phyloP scores from a whole-genome alignment of 2,329 filamentous ascomycete genomes.

The Penicillium decumbens region DNA sequence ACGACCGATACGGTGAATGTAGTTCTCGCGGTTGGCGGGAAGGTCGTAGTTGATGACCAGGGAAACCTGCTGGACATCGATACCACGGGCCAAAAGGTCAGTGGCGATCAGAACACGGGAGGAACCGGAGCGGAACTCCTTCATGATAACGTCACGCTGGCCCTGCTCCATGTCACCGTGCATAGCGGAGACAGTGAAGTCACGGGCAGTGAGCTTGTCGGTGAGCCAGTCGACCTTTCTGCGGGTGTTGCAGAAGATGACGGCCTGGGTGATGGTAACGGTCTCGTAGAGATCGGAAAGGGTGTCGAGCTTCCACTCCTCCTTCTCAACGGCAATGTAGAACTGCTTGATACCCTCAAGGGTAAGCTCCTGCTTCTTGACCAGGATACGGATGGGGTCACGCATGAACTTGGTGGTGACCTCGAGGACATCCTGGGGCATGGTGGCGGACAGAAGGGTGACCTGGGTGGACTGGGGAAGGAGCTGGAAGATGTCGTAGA shows the following conservation, averaged over 20 bases:
- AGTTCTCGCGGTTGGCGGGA: constrained; percentile 98
- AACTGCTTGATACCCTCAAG: constrained; percentile 97
- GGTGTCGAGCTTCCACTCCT: constrained; percentile 99
- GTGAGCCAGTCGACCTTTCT: constrained; percentile 99
- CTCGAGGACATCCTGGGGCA: constrained; percentile 95
- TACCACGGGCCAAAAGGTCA: constrained; percentile 96
- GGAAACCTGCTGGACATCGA: constrained; percentile 97
- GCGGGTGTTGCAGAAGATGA: constrained; percentile 99
- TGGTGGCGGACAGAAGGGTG: constrained; percentile 93
- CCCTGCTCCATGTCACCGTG: constrained; percentile 99
- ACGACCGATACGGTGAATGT: constrained; percentile 96
- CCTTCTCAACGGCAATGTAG: constrained; percentile 98
- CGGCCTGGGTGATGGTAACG: constrained; percentile 94
- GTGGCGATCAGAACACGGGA: constrained; percentile 95
- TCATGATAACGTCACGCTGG: constrained; percentile 98
- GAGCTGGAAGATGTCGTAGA: constrained; percentile 98
- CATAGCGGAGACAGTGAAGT: constrained; percentile 98
- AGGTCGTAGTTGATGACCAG: constrained; percentile 99
- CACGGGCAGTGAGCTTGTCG: constrained; percentile 98
- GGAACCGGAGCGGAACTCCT: constrained; percentile 95
- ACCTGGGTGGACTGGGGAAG: constrained; percentile 95
- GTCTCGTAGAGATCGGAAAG: constrained; percentile 98
- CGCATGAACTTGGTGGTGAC: constrained; percentile 99
- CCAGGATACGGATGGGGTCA: constrained; percentile 52
- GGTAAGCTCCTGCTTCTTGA: constrained; percentile 64